Base-by-base conservation (phyloP, 2,329 filamentous ascomycete species). In the Trichoderma brevicompactum region DNA sequence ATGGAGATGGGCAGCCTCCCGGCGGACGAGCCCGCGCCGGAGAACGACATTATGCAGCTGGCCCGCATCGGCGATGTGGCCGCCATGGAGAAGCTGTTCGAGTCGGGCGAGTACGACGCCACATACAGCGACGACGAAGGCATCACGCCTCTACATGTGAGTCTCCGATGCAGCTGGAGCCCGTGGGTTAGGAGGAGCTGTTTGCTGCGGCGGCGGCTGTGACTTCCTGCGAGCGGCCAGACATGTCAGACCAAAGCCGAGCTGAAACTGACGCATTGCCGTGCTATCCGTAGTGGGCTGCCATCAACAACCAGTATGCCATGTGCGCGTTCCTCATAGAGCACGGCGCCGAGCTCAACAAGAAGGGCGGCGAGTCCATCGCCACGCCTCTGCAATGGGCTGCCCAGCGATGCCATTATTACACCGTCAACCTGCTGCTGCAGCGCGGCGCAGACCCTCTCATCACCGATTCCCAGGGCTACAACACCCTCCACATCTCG, bases 291-390 rank as follows among this genome's bases (percentile, higher is more conserved):
- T 75, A 99, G 92, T 99, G 95, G 95, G 95, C 95, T 53, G 92
- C 96, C 43, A 98, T 99, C 77, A 99, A 99, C 81, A 98, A 98
- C 75, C 95, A 97, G 77, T 96, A 94, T 80, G 92, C 92, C 70
- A 93, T 98, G 83, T 97, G 94, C 85, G 94, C 95, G 78, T 97
- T 96, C 79, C 88, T 99, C 50, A 86, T 99, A 75, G 91, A 86
- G 56, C 79, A 82, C 68, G 93, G 93, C 74, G 95, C 94, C 74
- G 91, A 96, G 75, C 90, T 98, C 73, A 98, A 99, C 79, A 90
- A 89, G 68, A 97, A 96, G 78, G 95, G 96, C 77, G 95, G 95
- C 77, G 94, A 98, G 74, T 97, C 94, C 9, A 85, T 96, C 48
- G 94, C 95, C 15, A 98, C 95, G 49, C 91, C 95, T 15, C 88